These are phyloP conservation scores for Fraxinus nigra DNA, from an alignment of 305 asterid genomes.

Conservation along the genomic window DNA sequence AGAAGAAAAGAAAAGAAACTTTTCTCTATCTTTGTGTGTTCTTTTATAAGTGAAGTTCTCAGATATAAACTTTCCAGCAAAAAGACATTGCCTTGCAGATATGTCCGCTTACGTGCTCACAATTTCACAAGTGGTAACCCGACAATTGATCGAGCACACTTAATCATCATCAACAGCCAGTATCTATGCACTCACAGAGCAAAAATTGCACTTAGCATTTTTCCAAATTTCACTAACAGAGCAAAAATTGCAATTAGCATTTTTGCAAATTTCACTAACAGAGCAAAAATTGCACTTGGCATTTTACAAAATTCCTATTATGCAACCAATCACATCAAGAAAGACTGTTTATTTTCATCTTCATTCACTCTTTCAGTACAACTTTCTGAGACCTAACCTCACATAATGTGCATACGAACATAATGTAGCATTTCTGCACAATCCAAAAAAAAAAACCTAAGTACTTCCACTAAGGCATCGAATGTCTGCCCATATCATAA, in stretches of 20 bases:
- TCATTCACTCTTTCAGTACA: neutral
- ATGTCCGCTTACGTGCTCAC: neutral
- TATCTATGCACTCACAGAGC: neutral
- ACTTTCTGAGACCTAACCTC: neutral
- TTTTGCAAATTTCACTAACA: neutral
- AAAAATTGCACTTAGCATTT: too few relatives aligned
- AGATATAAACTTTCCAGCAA: neutral
- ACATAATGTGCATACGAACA: neutral
- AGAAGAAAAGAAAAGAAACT: neutral
- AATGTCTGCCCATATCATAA: neutral
- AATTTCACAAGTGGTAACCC: neutral
- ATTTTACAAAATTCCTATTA: neutral
- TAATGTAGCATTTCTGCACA: neutral
- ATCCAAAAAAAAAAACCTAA: neutral
- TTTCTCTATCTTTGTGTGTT: neutral
- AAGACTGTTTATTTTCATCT: neutral
- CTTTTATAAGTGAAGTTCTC: neutral
- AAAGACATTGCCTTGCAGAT: neutral
- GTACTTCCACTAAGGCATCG: neutral
- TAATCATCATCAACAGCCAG: neutral
- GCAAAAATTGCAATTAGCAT: neutral
- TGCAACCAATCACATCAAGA: neutral
- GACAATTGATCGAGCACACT: neutral
- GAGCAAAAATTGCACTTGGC: neutral
- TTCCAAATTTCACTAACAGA: neutral